Base-by-base conservation (phyloP, 1,284 basidiomycete species). In the Chiua sp. region DNA sequence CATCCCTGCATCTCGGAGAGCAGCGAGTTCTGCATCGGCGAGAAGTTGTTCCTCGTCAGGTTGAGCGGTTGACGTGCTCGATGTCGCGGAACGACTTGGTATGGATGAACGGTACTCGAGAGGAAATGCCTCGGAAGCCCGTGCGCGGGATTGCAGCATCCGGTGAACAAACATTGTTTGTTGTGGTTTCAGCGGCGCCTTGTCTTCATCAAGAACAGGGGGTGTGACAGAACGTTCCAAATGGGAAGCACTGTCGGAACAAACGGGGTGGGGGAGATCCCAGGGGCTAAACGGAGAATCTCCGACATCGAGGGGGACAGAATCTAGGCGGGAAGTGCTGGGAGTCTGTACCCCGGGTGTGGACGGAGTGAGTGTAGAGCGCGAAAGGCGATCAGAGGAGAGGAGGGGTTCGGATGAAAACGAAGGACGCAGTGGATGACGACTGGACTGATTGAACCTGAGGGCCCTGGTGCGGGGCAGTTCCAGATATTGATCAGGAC, bases 391-490 rank as follows among this genome's bases (percentile, higher is more conserved):
- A 26, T 44, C n/a, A 22, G 12, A n/a, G n/a, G 55, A 37, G 4
- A 70, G 59, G 47, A 74, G 63, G 20, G 72, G 71, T 15, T 75
- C 63, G 7, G 54, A 50, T 1, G 70, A 75, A 15, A 63, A 30
- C 12, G 72, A 74, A 32, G 54, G 60, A 12, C 49, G 63, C 46
- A 65, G 56, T 0, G 59, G 50, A 37, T 59, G 72, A 49, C 30
- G 48, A 32, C 46, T 10, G 48, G 59, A 53, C 22, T 23, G 13
- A 7, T 23, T 55, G 16, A 48, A 23, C 30, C 26, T 44, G 11
- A n/a, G 26, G 2, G 51, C 46, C 26, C 35, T 47, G 30, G 20
- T 28, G 12, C 50, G 59, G 7, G 59, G 53, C 22, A 50, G 28
- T 13, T 44, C 42, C 42, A 44, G 42, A 32, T 63, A 33, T 33